Base-by-base conservation (phyloP, 345 rosid genomes). In the Erucastrum elatum region DNA sequence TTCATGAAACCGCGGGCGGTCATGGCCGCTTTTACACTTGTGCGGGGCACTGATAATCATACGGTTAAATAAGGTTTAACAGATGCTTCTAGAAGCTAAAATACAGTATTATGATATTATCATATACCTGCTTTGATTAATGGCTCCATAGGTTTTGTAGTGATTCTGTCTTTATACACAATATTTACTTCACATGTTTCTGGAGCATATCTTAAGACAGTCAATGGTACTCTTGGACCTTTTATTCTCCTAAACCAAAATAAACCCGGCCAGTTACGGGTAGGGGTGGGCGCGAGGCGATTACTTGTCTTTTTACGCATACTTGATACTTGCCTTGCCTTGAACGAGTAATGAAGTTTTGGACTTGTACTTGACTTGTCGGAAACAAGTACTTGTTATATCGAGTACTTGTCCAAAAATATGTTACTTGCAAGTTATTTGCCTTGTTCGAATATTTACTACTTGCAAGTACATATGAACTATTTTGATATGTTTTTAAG, bases 121-220 rank as follows among this genome's bases (percentile, higher is more conserved):
- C 16, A 3, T n/a, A 4, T 15, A 86, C 91, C 88, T 21, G 46
- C 71, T 17, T 44, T 65, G 29, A 63, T 70, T 51, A 81, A 35
- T 17, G 75, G 59, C 68, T 51, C 82, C 80, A 84, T 85, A 71
- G 89, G 87, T 79, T 85, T 87, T 62, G 84, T 80, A 77, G 88
- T 65, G 74, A 86, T 64, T 81, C 80, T 75, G 55, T 68, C 77
- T 62, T 72, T 86, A 70, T 82, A 87, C 59, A 91, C 86, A 72
- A 94, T 80, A 74, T 83, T 84, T 53, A 87, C 64, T 61, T 86
- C 82, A 64, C 91, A 89, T 59, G 83, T 74, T 58, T 75, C 85
- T 60, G 96, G 91, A 44, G 90, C 83, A 77, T 53, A 74, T 77
- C 74, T 85, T 60, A 86, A 78, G 70, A 94, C 88, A 58, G 84